Evolutionary conservation across 2,329 filamentous ascomycete species (phyloP), one percentile per base, ranked within the genome.

Genomic region (Chaetomium sp.): DNA sequence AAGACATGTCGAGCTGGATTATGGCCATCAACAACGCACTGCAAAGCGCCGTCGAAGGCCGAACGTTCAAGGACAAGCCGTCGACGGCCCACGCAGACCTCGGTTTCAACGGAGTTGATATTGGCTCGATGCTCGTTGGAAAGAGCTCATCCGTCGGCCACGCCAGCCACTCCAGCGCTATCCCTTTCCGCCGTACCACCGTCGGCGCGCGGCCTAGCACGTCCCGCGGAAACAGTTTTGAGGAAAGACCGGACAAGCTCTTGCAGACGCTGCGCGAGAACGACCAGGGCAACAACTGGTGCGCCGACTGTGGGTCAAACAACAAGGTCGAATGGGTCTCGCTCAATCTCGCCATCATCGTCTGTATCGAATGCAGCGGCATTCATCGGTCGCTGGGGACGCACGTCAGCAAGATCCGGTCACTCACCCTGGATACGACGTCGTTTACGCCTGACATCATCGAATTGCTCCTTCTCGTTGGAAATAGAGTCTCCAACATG

Each of bases 251-350:
- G 0, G 89, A 92, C 59, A 91, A 87, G 69, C 77, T 99, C 7
- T 79, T 99, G 5, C 89, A 95, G 68, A 85, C 87, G 68, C 82
- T 99, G 43, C 87, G 92, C 49, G 89, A 95, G 56, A 88, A 87
- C 49, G 94, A 99, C 67, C 88, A 95, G 65, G 91, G 90, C 42
- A 99, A 99, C 71, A 87, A 84, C 63, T 88, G 87, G 81, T 99
- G 94, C 69, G 94, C 94, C 12, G 94, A 99, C 70, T 99, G 94
- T 68, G 89, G 89, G 9, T 95, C 91, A 6, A 87, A 88, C 37
- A 82, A 85, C 67, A 97, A 96, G 74, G 91, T 96, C 27, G 94
- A 99, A 71, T 99, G 94, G 94, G 94, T 97, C 34, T 97, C 94
- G 0, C 96, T 99, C 72, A 99, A 99, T 66, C 79, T 99, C 4